Evolutionary conservation across 306 rosid species (phyloP).

Genomic region (Elaeagnus macrophylla): DNA sequence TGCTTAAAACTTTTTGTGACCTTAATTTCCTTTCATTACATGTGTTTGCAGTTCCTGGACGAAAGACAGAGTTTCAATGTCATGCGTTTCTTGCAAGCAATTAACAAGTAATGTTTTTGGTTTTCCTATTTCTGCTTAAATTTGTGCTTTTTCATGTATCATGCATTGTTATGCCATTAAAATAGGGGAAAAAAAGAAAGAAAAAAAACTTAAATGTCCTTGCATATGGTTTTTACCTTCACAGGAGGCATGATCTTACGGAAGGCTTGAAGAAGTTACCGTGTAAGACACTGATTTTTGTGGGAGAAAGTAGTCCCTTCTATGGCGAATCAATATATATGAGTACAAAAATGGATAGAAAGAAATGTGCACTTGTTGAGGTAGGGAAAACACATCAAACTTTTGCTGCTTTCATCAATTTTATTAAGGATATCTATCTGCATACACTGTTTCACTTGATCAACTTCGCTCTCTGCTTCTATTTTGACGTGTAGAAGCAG

Average conservation of each 20-base stretch:
- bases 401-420: neutral
- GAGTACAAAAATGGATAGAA: slow-evolving; percentile 47
- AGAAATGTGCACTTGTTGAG: slow-evolving; percentile 70
- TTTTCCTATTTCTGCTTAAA: slow-evolving; percentile 1
- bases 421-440: neutral
- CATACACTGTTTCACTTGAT: neutral
- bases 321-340: slow-evolving; percentile 59
- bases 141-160: neutral
- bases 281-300: slow-evolving; percentile 77
- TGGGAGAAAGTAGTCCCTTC: slow-evolving; percentile 75
- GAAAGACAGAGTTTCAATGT: slow-evolving; percentile 80
- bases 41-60: slow-evolving; percentile 56
- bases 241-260: slow-evolving; percentile 69
- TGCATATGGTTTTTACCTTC: slow-evolving; percentile 10
- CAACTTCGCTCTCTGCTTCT: neutral
- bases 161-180: neutral
- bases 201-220: neutral
- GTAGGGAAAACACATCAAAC: slow-evolving; percentile 23
- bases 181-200: too few relatives aligned
- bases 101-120: slow-evolving; percentile 42
- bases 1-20: neutral
- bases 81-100: slow-evolving; percentile 77
- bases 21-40: slow-evolving; percentile 3
- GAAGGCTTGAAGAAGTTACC: slow-evolving; percentile 53
- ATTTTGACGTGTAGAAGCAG: too few relatives aligned